Base-by-base conservation (phyloP, 1,284 basidiomycete species). In the Volvariella surrecta region DNA sequence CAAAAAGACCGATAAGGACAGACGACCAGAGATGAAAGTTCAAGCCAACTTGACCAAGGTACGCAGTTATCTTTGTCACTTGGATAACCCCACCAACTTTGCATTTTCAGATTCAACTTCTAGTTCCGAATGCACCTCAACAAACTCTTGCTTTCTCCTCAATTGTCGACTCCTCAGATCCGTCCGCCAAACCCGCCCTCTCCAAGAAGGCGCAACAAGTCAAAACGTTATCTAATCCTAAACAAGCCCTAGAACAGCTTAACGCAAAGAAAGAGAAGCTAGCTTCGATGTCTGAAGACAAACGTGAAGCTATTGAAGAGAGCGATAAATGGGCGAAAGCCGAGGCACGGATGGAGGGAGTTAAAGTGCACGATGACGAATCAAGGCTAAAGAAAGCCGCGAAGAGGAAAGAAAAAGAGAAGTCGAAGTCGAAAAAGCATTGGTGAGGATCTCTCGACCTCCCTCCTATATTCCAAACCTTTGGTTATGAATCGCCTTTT, bases 401-500 rank as follows among this genome's bases (percentile, higher is more conserved):
- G 8, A 95, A 94, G 71, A 71, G 87, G 59, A 82, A 86, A 54
- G 92, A 94, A 63, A 93, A 93, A 63, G 79, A 79, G 53, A 96
- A 95, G 61, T 55, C 51, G 21, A 92, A 89, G 69, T 80, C 79
- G 49, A 86, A 86, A 59, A 85, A 86, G 57, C 73, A 77, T 45
- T 96, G 92, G 91, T 92, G 48, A n/a, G n/a, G n/a, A n/a, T n/a
- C n/a, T n/a, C n/a, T n/a, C 47, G 85, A 70, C 22, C 47, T 28
- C 24, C 43, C 15, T 34, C 13, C 42, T 37, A 43, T 41, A 43
- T 28, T 20, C n/a, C 42, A 37, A 7, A 6, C 8, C 34, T 32
- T 16, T 42, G 40, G 32, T 44, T n/a, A 37, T 22, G 19, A 19
- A 42, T 35, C 37, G 39, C 3, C 20, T 22, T 21, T 40, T 17